Conservation (phyloP, 2,329 filamentous ascomycete genomes). For the Colletotrichum spaethianum region DNA sequence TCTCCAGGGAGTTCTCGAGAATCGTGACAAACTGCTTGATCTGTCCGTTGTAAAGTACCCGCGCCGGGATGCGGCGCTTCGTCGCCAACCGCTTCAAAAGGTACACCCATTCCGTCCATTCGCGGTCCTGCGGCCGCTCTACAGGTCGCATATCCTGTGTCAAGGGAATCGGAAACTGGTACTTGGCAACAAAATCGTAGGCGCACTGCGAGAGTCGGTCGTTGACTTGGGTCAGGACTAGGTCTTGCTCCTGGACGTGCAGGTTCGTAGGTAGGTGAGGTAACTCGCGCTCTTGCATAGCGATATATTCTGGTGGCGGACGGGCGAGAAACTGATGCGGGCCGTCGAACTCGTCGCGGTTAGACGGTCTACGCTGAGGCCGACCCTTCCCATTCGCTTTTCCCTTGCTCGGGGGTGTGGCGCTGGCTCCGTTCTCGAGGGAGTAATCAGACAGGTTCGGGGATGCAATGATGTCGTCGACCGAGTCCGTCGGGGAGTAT, state of each 20-base stretch:
- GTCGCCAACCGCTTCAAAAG: conserved; percentile 88
- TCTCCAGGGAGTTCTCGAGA: conserved; percentile 89
- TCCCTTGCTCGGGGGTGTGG: conserved; percentile 58
- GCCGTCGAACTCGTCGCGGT: conserved; percentile 91
- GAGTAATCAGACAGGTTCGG: conserved; percentile 74
- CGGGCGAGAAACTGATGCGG: conserved; percentile 86
- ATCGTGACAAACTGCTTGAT: conserved; percentile 94
- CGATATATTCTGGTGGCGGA: conserved; percentile 78
- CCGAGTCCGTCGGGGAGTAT: conserved; percentile 71
- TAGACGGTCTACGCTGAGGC: conserved; percentile 79
- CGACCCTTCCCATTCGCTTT: conserved; percentile 64
- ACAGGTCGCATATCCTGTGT: conserved; percentile 86
- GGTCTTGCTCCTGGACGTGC: conserved; percentile 87
- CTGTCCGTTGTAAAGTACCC: conserved; percentile 89
- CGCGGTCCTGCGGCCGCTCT: conserved; percentile 80
- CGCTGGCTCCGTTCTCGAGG: conserved; percentile 64
- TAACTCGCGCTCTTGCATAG: conserved; percentile 83
- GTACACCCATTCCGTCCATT: conserved; percentile 95
- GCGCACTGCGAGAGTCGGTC: conserved; percentile 88
- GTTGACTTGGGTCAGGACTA: conserved; percentile 84
- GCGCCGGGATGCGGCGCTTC: conserved; percentile 86
- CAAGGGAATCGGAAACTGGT: conserved; percentile 89
- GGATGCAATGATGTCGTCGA: conserved; percentile 72
- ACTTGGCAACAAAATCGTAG: conserved; percentile 92
- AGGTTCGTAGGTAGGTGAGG: conserved; percentile 87